A percentile compares a stretch with the other conserved stretches of the same genome.
Evolutionary conservation across 2,329 filamentous ascomycete species (phyloP).

Genomic region (Parastagonospora avenae): DNA sequence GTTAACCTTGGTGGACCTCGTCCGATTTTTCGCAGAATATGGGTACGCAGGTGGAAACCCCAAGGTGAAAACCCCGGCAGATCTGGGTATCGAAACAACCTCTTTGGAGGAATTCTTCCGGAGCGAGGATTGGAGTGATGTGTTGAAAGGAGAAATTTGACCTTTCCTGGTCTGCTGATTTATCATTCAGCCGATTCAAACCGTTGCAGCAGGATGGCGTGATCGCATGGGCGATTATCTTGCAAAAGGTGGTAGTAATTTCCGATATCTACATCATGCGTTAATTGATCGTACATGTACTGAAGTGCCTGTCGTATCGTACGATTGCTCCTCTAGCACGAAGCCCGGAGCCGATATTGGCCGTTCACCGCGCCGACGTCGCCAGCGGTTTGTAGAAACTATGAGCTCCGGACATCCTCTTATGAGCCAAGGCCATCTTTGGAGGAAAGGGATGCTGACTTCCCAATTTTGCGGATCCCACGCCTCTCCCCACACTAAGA

Average conservation of each 20-base stretch:
- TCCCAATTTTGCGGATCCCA: not conserved
- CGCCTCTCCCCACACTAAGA: not conserved
- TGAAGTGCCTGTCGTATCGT: not conserved
- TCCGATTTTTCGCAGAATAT: conserved; percentile 8
- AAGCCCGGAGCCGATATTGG: not conserved
- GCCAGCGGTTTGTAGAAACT: not conserved
- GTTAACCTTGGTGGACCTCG: not conserved
- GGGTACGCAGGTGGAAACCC: conserved; percentile 8
- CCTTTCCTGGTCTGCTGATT: too few relatives aligned
- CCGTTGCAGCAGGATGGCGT: not conserved
- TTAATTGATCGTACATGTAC: too few relatives aligned
- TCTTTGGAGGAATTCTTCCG: conserved; percentile 5
- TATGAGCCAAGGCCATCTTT: not conserved
- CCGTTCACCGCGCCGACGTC: not conserved
- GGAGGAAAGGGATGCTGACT: not conserved
- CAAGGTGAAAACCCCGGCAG: conserved; percentile 4
- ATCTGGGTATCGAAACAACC: conserved; percentile 8
- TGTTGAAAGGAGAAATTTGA: conserved; percentile 4
- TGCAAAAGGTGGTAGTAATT: too few relatives aligned
- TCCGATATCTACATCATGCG: too few relatives aligned
- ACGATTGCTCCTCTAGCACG: not conserved
- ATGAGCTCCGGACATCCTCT: not conserved
- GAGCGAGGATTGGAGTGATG: conserved; percentile 5
- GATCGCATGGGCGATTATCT: too few relatives aligned
- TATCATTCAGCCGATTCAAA: not conserved